Percentiles rank a stretch among this genome's conserved stretches.
phyloP scores from a whole-genome alignment of 2,329 filamentous ascomycete genomes.

The Neofusicoccum ribis region DNA sequence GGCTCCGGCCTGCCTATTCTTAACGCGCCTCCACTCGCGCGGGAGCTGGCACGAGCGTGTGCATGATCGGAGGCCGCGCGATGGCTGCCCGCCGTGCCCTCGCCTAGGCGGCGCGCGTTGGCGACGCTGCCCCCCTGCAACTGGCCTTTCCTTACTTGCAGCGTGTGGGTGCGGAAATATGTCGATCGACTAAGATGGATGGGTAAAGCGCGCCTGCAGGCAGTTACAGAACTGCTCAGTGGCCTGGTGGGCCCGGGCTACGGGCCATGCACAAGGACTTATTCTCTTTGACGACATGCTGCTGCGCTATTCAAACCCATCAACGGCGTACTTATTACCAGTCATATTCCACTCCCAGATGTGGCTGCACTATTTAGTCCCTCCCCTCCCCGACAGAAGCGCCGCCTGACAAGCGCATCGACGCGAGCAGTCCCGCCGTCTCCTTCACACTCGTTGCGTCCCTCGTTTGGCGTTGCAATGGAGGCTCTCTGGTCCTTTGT shows the following conservation, averaged over 20 bases:
- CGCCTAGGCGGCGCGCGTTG: slow-evolving; percentile 11
- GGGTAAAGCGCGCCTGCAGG: slow-evolving; percentile 16
- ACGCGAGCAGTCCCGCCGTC: slow-evolving; percentile 12
- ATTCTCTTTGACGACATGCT: slow-evolving; percentile 21
- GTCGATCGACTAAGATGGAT: slow-evolving; percentile 17
- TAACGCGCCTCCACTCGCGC: slow-evolving; percentile 19
- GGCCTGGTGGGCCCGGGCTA: slow-evolving; percentile 19
- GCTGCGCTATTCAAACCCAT: slow-evolving; percentile 20
- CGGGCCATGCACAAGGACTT: slow-evolving; percentile 20
- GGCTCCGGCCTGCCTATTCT: slow-evolving; percentile 18
- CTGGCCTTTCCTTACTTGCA: slow-evolving; percentile 11
- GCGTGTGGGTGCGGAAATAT: slow-evolving; percentile 17
- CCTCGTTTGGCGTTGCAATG: slow-evolving; percentile 21
- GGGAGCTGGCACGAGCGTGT: slow-evolving; percentile 14
- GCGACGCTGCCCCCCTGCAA: slow-evolving; percentile 4
- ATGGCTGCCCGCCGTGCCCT: slow-evolving; percentile 10
- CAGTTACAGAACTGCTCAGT: slow-evolving; percentile 20
- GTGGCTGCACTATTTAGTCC: slow-evolving; percentile 20
- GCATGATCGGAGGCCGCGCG: slow-evolving; percentile 18
- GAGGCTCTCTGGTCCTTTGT: slow-evolving; percentile 21
- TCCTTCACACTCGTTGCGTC: slow-evolving; percentile 20
- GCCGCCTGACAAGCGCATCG: slow-evolving; percentile 15
- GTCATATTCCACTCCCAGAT: slow-evolving; percentile 18
- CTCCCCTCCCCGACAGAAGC: slow-evolving; percentile 10
- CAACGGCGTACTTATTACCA: slow-evolving; percentile 19